These are phyloP conservation scores for Lasiosphaeris hirsuta DNA, from an alignment of 495 filamentous ascomycete genomes.

Conservation along the genomic window DNA sequence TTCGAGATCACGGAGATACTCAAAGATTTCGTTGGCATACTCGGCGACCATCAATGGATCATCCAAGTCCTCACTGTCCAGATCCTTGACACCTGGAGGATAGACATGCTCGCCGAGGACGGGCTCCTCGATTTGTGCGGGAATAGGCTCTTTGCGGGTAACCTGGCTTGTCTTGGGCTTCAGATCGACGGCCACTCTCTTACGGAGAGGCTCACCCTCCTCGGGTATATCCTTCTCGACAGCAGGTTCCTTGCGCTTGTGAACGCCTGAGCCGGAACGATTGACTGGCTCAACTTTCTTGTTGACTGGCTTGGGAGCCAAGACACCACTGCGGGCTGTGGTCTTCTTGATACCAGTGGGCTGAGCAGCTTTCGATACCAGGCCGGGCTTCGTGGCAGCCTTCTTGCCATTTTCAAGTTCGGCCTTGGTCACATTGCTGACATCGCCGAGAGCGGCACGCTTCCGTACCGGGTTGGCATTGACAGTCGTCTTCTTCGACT, in stretches of 20 bases:
- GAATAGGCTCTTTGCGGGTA: constrained; percentile 38
- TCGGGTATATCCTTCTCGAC: constrained; percentile 58
- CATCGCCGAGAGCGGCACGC: constrained; percentile 81
- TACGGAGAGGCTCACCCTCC: constrained; percentile 52
- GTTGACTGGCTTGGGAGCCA: constrained; percentile 63
- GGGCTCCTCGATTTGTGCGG: constrained; percentile 1
- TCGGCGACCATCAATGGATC: constrained; percentile 97
- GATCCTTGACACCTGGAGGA: constrained; percentile 55
- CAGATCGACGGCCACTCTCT: constrained; percentile 40
- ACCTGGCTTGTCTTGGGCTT: constrained; percentile 16
- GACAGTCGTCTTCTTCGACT: constrained; percentile 66
- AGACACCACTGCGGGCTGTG: constrained; percentile 53
- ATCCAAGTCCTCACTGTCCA: constrained; percentile 83
- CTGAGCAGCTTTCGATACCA: constrained; percentile 74
- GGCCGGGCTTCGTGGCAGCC: constrained; percentile 54
- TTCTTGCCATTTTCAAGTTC: constrained; percentile 74
- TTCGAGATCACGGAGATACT: constrained; percentile 88
- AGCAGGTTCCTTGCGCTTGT: constrained; percentile 59
- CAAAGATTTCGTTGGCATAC: constrained; percentile 96
- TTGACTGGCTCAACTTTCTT: constrained; percentile 52
- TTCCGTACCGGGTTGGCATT: constrained; percentile 53
- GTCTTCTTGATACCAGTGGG: constrained; percentile 78
- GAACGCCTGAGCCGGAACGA: constrained; percentile 63
- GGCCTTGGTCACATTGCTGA: constrained; percentile 87
- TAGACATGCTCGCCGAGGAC: constrained; percentile 32